Percentiles rank a stretch among this genome's conserved stretches.
Evolutionary conservation across 2,329 filamentous ascomycete species (phyloP).

Genomic region (Zymoseptoria ardabiliae): DNA sequence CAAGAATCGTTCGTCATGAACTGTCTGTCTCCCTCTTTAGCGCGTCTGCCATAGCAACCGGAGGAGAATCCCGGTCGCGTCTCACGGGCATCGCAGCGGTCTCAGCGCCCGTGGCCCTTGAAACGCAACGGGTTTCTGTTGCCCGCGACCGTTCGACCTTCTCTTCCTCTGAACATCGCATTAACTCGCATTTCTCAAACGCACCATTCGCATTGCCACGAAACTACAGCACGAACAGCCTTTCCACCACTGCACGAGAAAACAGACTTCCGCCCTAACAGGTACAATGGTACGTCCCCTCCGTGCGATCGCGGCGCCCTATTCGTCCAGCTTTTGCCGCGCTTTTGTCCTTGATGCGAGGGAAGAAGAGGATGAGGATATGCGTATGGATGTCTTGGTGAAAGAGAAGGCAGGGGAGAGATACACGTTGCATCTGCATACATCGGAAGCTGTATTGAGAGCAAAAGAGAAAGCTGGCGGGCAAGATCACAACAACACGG

Average conservation of each 20-base stretch:
- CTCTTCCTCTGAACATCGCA: background rate
- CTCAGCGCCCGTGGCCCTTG: background rate
- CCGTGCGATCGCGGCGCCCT: background rate
- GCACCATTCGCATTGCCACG: background rate
- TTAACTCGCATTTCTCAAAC: background rate
- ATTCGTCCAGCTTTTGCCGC: background rate
- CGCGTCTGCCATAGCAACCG: background rate
- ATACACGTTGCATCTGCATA: background rate
- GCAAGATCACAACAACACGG: background rate
- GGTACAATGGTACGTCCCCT: background rate
- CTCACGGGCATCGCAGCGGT: background rate
- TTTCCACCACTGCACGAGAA: background rate
- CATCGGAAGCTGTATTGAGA: background rate
- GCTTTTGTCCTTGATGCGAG: background rate
- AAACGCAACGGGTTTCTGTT: background rate
- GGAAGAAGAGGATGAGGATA: background rate
- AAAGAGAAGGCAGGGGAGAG: background rate
- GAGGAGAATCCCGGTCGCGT: background rate
- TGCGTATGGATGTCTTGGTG: background rate
- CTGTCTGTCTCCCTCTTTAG: background rate
- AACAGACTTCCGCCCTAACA: background rate
- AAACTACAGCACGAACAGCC: background rate
- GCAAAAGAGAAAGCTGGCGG: background rate
- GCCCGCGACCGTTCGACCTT: background rate
- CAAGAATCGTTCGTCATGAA: background rate